Base-by-base conservation (phyloP, 169 alveolate species). In the Hepatocystis sp. region DNA sequence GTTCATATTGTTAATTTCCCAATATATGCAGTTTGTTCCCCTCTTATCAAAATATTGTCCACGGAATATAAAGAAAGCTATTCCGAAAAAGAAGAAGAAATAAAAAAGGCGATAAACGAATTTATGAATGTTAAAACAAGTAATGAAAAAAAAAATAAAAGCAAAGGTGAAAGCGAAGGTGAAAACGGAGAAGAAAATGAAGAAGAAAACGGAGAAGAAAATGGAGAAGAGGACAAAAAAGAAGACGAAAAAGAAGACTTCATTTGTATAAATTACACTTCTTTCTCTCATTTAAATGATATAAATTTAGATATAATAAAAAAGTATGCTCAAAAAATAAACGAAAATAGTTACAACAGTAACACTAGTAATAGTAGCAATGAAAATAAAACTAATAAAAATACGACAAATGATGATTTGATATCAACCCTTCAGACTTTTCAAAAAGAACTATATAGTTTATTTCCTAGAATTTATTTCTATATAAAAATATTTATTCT, bases 381-480 rank as follows among this genome's bases (percentile, higher is more conserved):
- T 19, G 15, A 19, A 17, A 39, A 25, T 2, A 17, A 21, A 58
- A 19, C 36, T 8, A 44, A 27, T 39, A 34, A 51, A 32, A 76
- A 58, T 27, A 34, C 19, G 21, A n/a, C n/a, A n/a, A n/a, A n/a
- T n/a, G 53, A 25, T 40, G 53, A 25, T 30, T 7, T 58, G 23
- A 60, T 61, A 39, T 51, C 44, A 8, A 52, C 19, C n/a, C 34
- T 81, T 39, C 84, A 81, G n/a, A 34, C 51, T 10, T 81, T 81
- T 63, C 44, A 49, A 21, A 65, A 81, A 34, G n/a, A 51, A 5
- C 17, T 81, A n/a, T 42, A 52, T 64, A 7, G 13, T 28, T 10
- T 81, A 21, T 81, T 55, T 47, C 89, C 89, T 8, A 81, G 42
- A 49, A 64, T 81, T n/a, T 81, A 81, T 42, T 81, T 81, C 56